Evolutionary conservation across 2,329 filamentous ascomycete species (phyloP).

Genomic region (Colletotrichum godetiae): DNA sequence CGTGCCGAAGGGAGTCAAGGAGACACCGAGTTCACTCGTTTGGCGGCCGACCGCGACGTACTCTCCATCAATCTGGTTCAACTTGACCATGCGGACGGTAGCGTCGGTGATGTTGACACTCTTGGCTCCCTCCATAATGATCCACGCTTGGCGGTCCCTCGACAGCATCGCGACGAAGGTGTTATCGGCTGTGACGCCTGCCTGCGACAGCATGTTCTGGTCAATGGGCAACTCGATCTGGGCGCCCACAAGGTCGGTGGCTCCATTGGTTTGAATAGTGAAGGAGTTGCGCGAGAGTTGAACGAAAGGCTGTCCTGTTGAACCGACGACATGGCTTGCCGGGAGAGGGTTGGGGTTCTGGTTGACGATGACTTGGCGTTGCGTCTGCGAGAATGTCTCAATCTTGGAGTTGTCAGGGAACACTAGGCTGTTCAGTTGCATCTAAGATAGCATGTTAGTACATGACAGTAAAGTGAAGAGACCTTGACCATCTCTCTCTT

Average conservation of each 20-base stretch:
- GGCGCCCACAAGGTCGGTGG: conserved; percentile 37
- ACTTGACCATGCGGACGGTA: conserved; percentile 39
- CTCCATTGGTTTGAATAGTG: conserved; percentile 38
- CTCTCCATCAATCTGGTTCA: conserved; percentile 38
- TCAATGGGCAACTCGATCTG: conserved; percentile 39
- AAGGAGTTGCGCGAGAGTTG: conserved; percentile 39
- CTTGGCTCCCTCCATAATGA: conserved; percentile 37
- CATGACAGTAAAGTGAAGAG: neutral
- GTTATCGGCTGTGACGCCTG: conserved; percentile 38
- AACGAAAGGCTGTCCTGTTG: conserved; percentile 39
- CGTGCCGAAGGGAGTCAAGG: conserved; percentile 38
- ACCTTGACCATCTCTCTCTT: neutral
- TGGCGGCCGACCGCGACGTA: conserved; percentile 38
- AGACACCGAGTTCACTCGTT: conserved; percentile 35
- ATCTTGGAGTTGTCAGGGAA: conserved; percentile 39
- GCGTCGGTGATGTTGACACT: conserved; percentile 39
- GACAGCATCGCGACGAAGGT: conserved; percentile 38
- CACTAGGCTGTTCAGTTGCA: conserved; percentile 37
- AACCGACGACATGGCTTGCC: conserved; percentile 38
- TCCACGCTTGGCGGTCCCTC: conserved; percentile 38
- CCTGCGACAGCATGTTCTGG: conserved; percentile 34
- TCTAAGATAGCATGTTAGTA: conserved; percentile 24
- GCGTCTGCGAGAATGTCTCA: conserved; percentile 39
- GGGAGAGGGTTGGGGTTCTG: conserved; percentile 38
- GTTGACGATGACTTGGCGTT: conserved; percentile 39